phyloP scores from a whole-genome alignment of 2,329 filamentous ascomycete genomes.

The Aspergillus versicolor region DNA sequence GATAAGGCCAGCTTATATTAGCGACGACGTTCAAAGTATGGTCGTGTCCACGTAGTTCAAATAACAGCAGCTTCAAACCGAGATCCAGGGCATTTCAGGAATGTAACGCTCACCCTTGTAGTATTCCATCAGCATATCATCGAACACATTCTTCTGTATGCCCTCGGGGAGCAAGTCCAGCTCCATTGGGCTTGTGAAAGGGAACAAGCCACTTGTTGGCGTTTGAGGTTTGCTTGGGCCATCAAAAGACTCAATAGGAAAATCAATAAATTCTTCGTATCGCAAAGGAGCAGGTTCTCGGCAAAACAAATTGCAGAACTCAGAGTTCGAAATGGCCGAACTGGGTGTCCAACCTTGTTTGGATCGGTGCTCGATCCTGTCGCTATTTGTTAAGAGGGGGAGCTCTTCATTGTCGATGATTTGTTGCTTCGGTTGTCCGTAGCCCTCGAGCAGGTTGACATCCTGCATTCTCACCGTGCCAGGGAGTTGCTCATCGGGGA shows the following conservation, averaged over 20 bases:
- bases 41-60: too few species aligned
- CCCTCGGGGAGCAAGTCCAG: not conserved
- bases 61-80: too few species aligned
- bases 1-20: not conserved
- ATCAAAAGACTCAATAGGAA: not conserved
- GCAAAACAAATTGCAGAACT: not conserved
- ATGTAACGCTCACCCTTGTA: not conserved
- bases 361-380: not conserved
- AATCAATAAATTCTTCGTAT: not conserved
- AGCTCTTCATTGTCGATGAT: not conserved
- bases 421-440: not conserved
- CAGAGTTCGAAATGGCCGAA: not conserved
- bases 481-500: conserved; percentile 7
- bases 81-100: conserved; percentile 1
- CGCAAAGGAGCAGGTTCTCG: not conserved
- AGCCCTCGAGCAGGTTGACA: conserved; percentile 4
- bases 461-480: not conserved
- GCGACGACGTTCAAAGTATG: not conserved
- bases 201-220: not conserved
- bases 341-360: not conserved
- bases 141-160: not conserved
- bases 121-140: conserved; percentile 1
- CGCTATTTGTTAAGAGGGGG: not conserved
- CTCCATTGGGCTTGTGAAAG: not conserved
- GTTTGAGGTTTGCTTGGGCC: not conserved